Evolutionary conservation across 495 filamentous ascomycete genomes (phyloP), one percentile per base, ranked within the genome.

Genomic region (Penicillium atrosanguineum): DNA sequence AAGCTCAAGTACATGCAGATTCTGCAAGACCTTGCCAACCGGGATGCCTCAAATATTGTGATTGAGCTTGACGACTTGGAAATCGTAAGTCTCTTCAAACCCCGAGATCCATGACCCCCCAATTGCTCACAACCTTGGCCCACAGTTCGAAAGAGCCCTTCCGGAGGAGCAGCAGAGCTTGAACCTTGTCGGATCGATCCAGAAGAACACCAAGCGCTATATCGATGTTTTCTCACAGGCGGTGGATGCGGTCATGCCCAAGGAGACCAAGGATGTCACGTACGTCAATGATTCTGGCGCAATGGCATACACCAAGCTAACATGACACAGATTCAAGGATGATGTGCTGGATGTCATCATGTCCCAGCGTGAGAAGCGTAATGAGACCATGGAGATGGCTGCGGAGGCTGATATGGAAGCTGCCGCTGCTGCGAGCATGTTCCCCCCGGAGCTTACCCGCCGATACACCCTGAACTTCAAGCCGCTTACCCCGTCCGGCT

Each of bases 311-410:
- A n/a, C 9, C 47, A 19, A 28, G 38, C 51, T 61, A 53, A 67
- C 16, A 42, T 11, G n/a, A 5, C 21, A 5, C 57, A 91, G 87
- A 37, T 97, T 95, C 77, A 97, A 97, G 69, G 91, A 96, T 59
- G 94, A 98, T 68, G 95, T 98, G 15, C 79, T 98, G 21, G 94
- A 98, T 71, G 88, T 97, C 25, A 89, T 98, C 57, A 92, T 96
- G 84, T 87, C 89, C 8, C 90, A 95, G 69, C 87, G 94, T 56
- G 83, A 87, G 51, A 87, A 87, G 64, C 87, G 92, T 50, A 98
- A 97, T 66, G 85, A 88, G 52, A 83, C 81, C 3, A 79, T 93
- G 52, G 73, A 76, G 39, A 79, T 86, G 62, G 82, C 83, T 25
- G 79, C 83, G 54, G 87, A 91, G 55, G 83, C 82, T 26, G 83